A percentile compares a stretch with the other conserved stretches of the same genome.
phyloP scores from a whole-genome alignment of 75 land plant genomes.

The Pinus taeda region DNA sequence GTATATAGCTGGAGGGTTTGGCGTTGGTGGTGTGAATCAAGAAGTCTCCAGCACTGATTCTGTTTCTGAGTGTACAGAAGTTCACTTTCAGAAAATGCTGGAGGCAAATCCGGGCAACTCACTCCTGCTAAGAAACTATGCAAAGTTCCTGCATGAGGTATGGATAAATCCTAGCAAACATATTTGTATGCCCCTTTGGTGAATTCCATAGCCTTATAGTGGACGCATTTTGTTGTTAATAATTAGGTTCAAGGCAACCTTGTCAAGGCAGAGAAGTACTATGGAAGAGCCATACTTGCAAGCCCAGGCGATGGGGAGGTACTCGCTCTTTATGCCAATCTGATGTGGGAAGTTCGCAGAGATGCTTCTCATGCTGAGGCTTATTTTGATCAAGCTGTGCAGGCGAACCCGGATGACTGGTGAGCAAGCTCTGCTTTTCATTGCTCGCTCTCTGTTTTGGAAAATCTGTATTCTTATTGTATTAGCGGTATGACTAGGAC shows the following conservation, averaged over 20 bases:
- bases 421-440: conserved; percentile 7
- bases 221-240: too few relatives aligned
- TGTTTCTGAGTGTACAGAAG: conserved; percentile 15
- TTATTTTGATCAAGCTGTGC: conserved; percentile 63
- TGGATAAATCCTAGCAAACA: neutral
- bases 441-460: neutral
- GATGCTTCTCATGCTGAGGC: conserved; percentile 48
- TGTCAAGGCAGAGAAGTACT: conserved; percentile 59
- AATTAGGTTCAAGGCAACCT: conserved; percentile 15
- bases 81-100: conserved; percentile 7
- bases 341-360: conserved; percentile 57
- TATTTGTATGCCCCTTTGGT: too few relatives aligned
- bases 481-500: neutral
- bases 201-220: too few relatives aligned
- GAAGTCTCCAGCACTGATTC: neutral
- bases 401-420: conserved; percentile 68
- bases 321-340: conserved; percentile 53
- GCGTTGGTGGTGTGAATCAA: conserved; percentile 1
- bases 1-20: conserved; percentile 4
- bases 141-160: conserved; percentile 19
- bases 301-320: conserved; percentile 72
- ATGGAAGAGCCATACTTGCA: conserved; percentile 72
- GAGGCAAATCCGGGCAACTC: conserved; percentile 15
- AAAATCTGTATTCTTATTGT: neutral
- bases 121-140: conserved; percentile 19